Percentiles rank a stretch among this genome's conserved stretches.
Conservation (phyloP, 345 rosid species). For the Lepidium sativum region DNA sequence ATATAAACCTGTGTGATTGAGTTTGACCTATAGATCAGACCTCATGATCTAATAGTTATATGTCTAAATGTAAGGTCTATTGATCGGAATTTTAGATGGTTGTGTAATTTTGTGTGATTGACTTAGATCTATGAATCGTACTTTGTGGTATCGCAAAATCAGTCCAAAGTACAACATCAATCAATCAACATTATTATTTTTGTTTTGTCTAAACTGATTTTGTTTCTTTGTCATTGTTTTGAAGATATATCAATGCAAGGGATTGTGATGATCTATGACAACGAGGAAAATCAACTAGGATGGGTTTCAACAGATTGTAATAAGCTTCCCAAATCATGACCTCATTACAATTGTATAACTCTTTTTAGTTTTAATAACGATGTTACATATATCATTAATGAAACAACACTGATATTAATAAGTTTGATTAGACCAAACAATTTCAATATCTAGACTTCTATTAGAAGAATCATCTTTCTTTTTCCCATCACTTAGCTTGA, state of each 20-base stretch:
- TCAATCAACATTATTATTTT: too few relatives aligned
- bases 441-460: constrained; percentile 58
- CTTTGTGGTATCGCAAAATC: too few relatives aligned
- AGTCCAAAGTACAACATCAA: too few relatives aligned
- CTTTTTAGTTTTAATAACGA: too few relatives aligned
- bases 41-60: too few relatives aligned
- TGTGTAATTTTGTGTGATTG: too few relatives aligned
- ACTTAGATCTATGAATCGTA: too few relatives aligned
- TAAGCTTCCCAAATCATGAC: constrained; percentile 44
- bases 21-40: too few relatives aligned
- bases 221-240: background rate
- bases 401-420: background rate
- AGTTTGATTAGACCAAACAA: constrained; percentile 52
- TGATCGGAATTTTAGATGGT: too few relatives aligned
- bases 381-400: too few relatives aligned
- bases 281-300: constrained; percentile 57
- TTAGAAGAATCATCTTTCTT: constrained; percentile 45
- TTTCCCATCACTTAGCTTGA: constrained; percentile 43
- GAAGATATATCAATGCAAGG: constrained; percentile 54
- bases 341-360: background rate
- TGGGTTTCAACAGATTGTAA: constrained; percentile 53
- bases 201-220: background rate
- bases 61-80: too few relatives aligned
- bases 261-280: constrained; percentile 57
- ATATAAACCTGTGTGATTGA: too few relatives aligned